Percentiles rank a stretch among this genome's conserved stretches.
phyloP scores from a whole-genome alignment of 192 early-diverging fungal species.

The Funneliformis mosseae region DNA sequence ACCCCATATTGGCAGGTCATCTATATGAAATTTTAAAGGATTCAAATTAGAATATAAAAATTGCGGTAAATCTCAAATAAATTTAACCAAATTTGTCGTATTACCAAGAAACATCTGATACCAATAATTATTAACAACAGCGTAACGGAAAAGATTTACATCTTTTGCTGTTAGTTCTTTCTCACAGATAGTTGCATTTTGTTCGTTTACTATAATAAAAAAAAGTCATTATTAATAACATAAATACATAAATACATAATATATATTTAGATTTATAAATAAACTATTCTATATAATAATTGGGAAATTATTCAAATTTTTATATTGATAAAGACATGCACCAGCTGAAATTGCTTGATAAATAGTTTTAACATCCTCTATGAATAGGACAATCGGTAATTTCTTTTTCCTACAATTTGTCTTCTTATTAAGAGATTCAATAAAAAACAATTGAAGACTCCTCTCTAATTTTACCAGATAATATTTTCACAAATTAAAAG shows the following conservation, averaged over 20 bases:
- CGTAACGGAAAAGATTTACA: slow-evolving; percentile 63
- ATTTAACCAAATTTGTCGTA: slow-evolving; percentile 33
- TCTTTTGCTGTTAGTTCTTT: slow-evolving; percentile 46
- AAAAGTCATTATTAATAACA: neutral
- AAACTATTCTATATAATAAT: too few relatives aligned
- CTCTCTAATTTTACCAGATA: too few relatives aligned
- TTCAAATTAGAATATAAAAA: neutral
- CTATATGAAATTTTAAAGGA: slow-evolving; percentile 30
- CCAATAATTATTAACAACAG: slow-evolving; percentile 66
- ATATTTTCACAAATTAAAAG: neutral
- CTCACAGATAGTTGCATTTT: slow-evolving; percentile 53
- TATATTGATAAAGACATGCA: too few relatives aligned
- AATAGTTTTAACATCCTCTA: neutral
- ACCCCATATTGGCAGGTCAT: slow-evolving; percentile 63
- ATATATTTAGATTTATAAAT: too few relatives aligned
- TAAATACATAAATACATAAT: too few relatives aligned
- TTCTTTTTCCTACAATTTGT: neutral
- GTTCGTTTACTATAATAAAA: slow-evolving; percentile 36
- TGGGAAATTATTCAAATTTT: too few relatives aligned
- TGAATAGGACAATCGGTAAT: neutral
- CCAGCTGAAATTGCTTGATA: neutral
- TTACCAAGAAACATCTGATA: slow-evolving; percentile 66
- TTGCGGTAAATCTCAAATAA: slow-evolving; percentile 14
- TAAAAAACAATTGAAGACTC: neutral
- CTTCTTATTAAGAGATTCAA: neutral